These are phyloP conservation scores for Raphanus sativus DNA, from an alignment of 345 rosid genomes.

Conservation along the genomic window DNA sequence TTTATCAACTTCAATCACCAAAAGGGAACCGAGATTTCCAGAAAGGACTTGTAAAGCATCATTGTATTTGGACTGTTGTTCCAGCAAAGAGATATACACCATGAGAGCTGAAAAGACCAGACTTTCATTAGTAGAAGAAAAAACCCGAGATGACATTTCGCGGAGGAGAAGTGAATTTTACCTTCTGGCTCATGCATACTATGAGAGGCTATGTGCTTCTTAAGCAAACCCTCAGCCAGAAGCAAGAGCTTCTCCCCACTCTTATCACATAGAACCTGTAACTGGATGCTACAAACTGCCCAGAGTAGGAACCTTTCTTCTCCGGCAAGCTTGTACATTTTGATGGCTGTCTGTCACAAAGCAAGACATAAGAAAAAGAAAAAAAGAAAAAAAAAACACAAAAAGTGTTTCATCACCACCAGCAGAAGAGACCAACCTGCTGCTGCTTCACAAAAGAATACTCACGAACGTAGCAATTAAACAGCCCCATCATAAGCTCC, in stretches of 20 bases:
- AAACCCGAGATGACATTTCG: neutral
- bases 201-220: conserved; percentile 86
- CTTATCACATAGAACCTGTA: conserved; percentile 92
- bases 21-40: conserved; percentile 82
- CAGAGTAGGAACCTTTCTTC: conserved; percentile 96
- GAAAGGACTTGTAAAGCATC: conserved; percentile 84
- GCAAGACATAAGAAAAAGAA: conserved; percentile 21
- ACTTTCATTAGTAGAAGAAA: conserved; percentile 15
- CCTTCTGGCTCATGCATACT: conserved; percentile 99
- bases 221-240: conserved; percentile 89
- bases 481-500: conserved; percentile 95
- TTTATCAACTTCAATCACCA: conserved; percentile 87
- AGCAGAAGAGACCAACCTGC: conserved; percentile 63
- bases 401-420: neutral
- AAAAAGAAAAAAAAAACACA: neutral
- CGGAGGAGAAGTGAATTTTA: conserved; percentile 4
- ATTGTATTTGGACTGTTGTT: conserved; percentile 74
- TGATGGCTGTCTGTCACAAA: conserved; percentile 83
- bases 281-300: conserved; percentile 99
- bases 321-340: conserved; percentile 90
- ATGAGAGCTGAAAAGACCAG: conserved; percentile 67
- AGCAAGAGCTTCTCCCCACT: conserved; percentile 80
- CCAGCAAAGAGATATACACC: conserved; percentile 88
- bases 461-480: conserved; percentile 92
- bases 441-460: conserved; percentile 96